Evolutionary conservation across 1,284 basidiomycete genomes (phyloP).

Genomic region (Puccinia novopanici): DNA sequence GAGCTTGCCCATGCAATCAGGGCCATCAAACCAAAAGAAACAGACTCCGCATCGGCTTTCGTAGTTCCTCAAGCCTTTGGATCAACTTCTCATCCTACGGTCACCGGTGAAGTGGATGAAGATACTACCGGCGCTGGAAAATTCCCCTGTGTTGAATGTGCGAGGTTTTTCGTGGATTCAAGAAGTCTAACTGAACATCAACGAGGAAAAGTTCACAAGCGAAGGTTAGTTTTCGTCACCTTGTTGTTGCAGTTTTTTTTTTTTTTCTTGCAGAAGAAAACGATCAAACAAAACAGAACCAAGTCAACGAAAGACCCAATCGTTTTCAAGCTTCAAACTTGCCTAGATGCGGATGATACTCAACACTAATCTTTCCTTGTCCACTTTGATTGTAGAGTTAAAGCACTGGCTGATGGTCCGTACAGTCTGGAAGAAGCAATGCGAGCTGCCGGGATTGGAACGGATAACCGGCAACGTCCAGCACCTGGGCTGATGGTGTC

Average conservation of each 20-base stretch:
- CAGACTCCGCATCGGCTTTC: not conserved
- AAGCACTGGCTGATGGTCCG: slow-evolving; percentile 40
- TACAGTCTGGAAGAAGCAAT: slow-evolving; percentile 49
- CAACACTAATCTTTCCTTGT: not conserved
- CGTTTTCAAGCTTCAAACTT: not conserved
- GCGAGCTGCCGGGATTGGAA: slow-evolving; percentile 44
- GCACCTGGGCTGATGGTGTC: not conserved
- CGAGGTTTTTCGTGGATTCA: slow-evolving; percentile 43
- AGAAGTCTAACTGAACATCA: slow-evolving; percentile 36
- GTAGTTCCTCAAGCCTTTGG: slow-evolving; percentile 33
- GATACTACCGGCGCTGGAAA: slow-evolving; percentile 41
- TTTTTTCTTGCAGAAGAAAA: not conserved
- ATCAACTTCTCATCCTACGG: slow-evolving; percentile 40
- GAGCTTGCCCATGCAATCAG: slow-evolving; percentile 35
- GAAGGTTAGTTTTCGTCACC: slow-evolving; percentile 28
- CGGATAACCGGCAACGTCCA: slow-evolving; percentile 49
- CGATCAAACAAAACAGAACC: not conserved
- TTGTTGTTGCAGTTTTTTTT: no score
- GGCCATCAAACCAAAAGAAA: slow-evolving; percentile 9
- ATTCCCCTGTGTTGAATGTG: slow-evolving; percentile 46
- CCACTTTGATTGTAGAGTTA: slow-evolving; percentile 18
- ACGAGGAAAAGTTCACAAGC: slow-evolving; percentile 44
- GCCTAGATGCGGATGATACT: not conserved
- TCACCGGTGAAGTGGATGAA: slow-evolving; percentile 43
- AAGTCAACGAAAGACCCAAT: not conserved